A percentile compares a stretch with the other conserved stretches of the same genome.
phyloP scores from a whole-genome alignment of 352 stramenopile species.

The Globisporangium sylvaticum region DNA sequence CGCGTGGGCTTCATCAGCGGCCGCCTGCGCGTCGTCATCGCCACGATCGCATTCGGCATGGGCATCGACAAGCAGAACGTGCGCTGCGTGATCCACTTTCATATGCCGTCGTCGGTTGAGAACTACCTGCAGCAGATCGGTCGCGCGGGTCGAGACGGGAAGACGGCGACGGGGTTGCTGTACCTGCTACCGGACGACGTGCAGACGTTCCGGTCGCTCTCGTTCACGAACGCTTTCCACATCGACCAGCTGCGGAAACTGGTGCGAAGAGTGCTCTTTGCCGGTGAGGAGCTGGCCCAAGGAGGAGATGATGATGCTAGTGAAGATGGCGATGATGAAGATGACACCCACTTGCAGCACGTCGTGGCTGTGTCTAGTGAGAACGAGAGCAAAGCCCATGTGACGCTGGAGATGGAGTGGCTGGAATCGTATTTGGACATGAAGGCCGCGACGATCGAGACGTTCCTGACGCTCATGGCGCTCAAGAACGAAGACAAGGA shows the following conservation, averaged over 20 bases:
- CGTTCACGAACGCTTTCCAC: conserved; percentile 69
- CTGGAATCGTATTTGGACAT: conserved; percentile 65
- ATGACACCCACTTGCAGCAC: conserved; percentile 10
- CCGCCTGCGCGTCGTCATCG: conserved; percentile 88
- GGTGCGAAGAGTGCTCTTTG: conserved; percentile 37
- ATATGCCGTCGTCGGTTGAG: conserved; percentile 95
- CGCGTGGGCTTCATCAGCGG: conserved; percentile 87
- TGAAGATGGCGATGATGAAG: not conserved
- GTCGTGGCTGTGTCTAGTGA: conserved; percentile 21
- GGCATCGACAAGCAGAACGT: conserved; percentile 99
- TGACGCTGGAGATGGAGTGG: conserved; percentile 56
- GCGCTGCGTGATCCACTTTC: conserved; percentile 96
- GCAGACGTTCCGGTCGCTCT: conserved; percentile 60
- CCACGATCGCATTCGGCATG: conserved; percentile 98
- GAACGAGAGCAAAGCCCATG: not conserved
- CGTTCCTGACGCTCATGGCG: conserved; percentile 64
- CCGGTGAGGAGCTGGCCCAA: not conserved
- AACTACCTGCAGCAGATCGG: conserved; percentile 98
- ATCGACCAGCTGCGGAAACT: conserved; percentile 43
- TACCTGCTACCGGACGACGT: conserved; percentile 70
- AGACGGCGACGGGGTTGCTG: conserved; percentile 57
- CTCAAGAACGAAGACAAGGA: conserved; percentile 28
- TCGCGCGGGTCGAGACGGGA: conserved; percentile 92
- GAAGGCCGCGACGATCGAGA: conserved; percentile 71
- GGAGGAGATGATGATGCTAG: not conserved